Evolutionary conservation across 2,329 filamentous ascomycete genomes (phyloP).

Genomic region (Xylariaceae sp.): DNA sequence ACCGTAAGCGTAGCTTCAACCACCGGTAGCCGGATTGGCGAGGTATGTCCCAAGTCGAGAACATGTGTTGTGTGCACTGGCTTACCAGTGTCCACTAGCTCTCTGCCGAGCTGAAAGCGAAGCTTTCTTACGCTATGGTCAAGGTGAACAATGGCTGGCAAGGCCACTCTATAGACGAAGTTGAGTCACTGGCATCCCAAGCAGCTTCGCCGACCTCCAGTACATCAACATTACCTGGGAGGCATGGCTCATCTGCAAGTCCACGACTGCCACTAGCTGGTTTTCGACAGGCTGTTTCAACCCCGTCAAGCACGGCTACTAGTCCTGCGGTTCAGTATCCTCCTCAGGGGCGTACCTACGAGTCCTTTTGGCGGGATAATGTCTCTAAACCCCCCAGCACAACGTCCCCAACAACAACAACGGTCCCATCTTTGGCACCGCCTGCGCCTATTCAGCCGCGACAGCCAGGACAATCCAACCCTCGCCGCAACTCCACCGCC

Average conservation of each 20-base stretch:
- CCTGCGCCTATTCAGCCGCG: conserved; percentile 62
- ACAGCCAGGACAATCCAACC: conserved; percentile 46
- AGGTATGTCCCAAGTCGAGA: conserved; percentile 62
- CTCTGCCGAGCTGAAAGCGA: conserved; percentile 72
- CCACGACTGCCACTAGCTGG: conserved; percentile 52
- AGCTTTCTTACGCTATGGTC: conserved; percentile 90
- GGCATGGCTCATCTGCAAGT: conserved; percentile 60
- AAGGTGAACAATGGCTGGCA: conserved; percentile 94
- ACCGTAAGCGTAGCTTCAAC: conserved; percentile 66
- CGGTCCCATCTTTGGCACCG: conserved; percentile 53
- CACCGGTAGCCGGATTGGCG: conserved; percentile 73
- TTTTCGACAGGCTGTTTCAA: conserved; percentile 42
- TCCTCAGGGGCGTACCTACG: conserved; percentile 45
- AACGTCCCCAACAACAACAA: conserved; percentile 45
- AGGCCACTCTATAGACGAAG: conserved; percentile 75
- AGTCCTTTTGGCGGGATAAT: conserved; percentile 54
- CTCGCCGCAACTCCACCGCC: conserved; percentile 58
- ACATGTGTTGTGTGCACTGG: conserved; percentile 14
- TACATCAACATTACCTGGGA: conserved; percentile 60
- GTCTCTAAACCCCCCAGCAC: conserved; percentile 45
- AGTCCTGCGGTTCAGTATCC: conserved; percentile 37
- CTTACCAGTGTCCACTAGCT: conserved; percentile 37
- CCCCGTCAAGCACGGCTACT: conserved; percentile 37
- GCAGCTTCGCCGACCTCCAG: conserved; percentile 67
- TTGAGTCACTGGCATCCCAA: conserved; percentile 76